A percentile compares a stretch with the other conserved stretches of the same genome.
phyloP scores from a whole-genome alignment of 768 basidiomycete species.

The Zangia roseola region DNA sequence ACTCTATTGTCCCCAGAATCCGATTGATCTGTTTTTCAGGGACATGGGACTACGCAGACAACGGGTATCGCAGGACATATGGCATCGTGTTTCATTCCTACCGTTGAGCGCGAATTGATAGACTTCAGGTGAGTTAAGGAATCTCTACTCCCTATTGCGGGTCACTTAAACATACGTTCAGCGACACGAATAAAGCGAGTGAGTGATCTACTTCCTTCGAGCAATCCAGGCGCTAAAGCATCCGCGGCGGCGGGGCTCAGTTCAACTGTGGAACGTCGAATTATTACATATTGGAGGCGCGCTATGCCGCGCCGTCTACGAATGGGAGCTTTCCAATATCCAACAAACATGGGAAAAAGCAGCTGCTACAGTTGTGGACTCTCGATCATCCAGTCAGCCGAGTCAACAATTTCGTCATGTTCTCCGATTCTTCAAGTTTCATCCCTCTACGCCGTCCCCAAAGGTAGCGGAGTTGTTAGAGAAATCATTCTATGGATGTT shows the following conservation, averaged over 20 bases:
- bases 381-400: too few relatives aligned
- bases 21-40: not conserved
- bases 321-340: constrained; percentile 11
- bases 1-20: not conserved
- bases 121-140: constrained; percentile 12
- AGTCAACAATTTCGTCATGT: constrained; percentile 5
- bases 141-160: too few relatives aligned
- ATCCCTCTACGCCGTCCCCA: constrained; percentile 64
- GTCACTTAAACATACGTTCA: not conserved
- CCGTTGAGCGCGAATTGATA: constrained; percentile 18
- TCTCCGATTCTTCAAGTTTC: constrained; percentile 12
- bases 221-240: too few relatives aligned
- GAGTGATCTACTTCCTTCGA: not conserved
- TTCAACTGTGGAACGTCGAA: too few relatives aligned
- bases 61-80: constrained; percentile 18
- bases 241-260: too few relatives aligned
- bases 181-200: constrained; percentile 10
- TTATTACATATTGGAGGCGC: constrained; percentile 10
- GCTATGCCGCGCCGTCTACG: constrained; percentile 10
- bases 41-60: constrained; percentile 13
- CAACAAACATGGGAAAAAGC: not conserved
- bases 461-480: constrained; percentile 73
- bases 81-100: constrained; percentile 16
- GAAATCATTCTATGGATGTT: constrained; percentile 73
- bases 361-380: too few relatives aligned